Percentiles rank a stretch among this genome's conserved stretches.
Conservation (phyloP, 768 basidiomycete genomes). For the Suillus weaverae region DNA sequence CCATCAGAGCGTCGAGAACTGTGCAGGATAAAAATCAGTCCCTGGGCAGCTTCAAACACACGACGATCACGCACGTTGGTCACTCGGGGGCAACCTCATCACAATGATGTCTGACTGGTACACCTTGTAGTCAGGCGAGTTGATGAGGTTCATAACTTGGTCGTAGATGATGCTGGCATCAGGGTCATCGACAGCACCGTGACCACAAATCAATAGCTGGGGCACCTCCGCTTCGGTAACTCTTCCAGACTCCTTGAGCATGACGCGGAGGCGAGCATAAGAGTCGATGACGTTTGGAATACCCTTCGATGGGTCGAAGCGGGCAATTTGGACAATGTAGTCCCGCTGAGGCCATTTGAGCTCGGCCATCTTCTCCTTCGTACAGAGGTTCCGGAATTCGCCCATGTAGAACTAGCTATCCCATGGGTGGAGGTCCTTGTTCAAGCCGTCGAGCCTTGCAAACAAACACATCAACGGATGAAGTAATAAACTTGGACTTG, state of each 20-base stretch:
- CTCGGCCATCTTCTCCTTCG: constrained; percentile 78
- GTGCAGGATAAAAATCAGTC: constrained; percentile 9
- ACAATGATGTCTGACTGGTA: constrained; percentile 69
- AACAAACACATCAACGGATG: constrained; percentile 8
- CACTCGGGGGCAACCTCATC: constrained; percentile 80
- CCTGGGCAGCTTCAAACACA: constrained; percentile 3
- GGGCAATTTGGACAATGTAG: constrained; percentile 90
- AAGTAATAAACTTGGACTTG: constrained; percentile 10
- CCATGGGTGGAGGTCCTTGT: constrained; percentile 83
- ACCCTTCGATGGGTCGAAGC: constrained; percentile 89
- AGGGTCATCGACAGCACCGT: constrained; percentile 93
- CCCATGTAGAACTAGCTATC: constrained; percentile 89
- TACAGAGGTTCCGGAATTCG: constrained; percentile 77
- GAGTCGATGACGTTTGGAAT: constrained; percentile 85
- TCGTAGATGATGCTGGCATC: constrained; percentile 93
- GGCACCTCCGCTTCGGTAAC: constrained; percentile 54
- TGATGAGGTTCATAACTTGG: constrained; percentile 63
- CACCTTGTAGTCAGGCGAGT: constrained; percentile 48
- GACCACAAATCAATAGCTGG: constrained; percentile 82
- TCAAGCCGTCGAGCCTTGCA: constrained; percentile 84
- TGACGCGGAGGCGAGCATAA: constrained; percentile 78
- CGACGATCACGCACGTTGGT: constrained; percentile 59
- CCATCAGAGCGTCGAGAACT: constrained; percentile 88
- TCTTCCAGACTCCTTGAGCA: constrained; percentile 48
- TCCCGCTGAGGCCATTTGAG: constrained; percentile 79